phyloP scores from a whole-genome alignment of 2,329 filamentous ascomycete species.

The Raffaelea ambrosiae region DNA sequence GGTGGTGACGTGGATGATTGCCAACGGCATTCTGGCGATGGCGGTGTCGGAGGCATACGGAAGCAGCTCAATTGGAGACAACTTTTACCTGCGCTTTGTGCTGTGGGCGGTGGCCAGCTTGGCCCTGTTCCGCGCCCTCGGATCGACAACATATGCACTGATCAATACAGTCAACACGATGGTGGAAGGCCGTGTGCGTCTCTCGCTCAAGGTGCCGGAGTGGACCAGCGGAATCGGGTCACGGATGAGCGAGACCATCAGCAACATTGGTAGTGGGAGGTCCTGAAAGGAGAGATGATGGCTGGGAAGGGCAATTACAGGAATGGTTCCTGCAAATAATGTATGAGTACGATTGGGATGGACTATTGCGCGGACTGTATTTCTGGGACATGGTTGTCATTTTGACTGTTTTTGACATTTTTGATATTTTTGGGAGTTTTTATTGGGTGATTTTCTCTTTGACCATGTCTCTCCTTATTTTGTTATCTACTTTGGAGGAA shows the following conservation, averaged over 20 bases:
- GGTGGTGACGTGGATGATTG: conserved; percentile 89
- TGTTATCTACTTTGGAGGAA: neutral
- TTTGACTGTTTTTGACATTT: conserved; percentile 1
- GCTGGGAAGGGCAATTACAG: no score
- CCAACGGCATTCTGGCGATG: conserved; percentile 91
- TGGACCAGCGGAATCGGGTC: conserved; percentile 35
- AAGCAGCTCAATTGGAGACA: conserved; percentile 61
- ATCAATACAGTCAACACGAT: conserved; percentile 78
- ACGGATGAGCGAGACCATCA: conserved; percentile 38
- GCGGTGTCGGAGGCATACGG: conserved; percentile 80
- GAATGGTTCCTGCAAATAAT: no score
- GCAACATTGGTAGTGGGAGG: conserved; percentile 36
- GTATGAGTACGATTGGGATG: no score
- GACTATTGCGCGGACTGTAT: no score
- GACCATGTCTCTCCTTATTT: neutral
- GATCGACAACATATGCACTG: conserved; percentile 70
- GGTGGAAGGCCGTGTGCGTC: conserved; percentile 71
- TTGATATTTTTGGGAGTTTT: conserved; percentile 1
- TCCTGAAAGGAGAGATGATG: neutral
- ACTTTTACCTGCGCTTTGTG: conserved; percentile 88
- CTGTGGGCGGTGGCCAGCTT: conserved; percentile 83
- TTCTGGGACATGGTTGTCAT: neutral
- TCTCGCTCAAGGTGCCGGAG: conserved; percentile 46
- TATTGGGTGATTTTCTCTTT: neutral
- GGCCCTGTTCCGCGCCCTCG: conserved; percentile 81